Conservation (phyloP, 2,329 filamentous ascomycete species). For the Aspergillus arachidicola region DNA sequence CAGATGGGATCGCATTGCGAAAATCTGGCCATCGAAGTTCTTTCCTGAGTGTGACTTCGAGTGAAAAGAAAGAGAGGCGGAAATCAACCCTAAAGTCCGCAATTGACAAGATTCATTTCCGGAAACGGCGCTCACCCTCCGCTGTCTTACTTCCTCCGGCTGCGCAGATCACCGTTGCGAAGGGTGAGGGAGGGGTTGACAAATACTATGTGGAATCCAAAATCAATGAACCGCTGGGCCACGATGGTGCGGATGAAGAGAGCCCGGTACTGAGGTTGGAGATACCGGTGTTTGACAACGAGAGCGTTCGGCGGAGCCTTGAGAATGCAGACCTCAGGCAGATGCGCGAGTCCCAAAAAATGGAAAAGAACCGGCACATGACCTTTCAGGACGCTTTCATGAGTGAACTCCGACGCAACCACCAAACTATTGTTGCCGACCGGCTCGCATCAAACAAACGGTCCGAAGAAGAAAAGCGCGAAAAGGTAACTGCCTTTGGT, state of each 20-base stretch:
- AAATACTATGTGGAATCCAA: constrained; percentile 41
- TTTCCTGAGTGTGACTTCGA: constrained; percentile 30
- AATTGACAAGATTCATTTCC: constrained; percentile 40
- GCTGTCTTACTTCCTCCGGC: constrained; percentile 30
- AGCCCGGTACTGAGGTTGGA: constrained; percentile 30
- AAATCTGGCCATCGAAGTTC: constrained; percentile 27
- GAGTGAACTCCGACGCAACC: constrained; percentile 30
- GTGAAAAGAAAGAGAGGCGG: constrained; percentile 33
- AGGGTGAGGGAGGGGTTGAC: constrained; percentile 27
- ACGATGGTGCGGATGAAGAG: constrained; percentile 17
- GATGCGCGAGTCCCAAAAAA: constrained; percentile 34
- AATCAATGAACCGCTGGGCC: constrained; percentile 4
- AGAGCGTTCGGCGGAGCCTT: constrained; percentile 37
- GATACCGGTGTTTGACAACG: constrained; percentile 39
- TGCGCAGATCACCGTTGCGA: constrained; percentile 31
- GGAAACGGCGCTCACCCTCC: constrained; percentile 36
- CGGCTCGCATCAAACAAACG: constrained; percentile 32
- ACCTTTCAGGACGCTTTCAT: constrained; percentile 37
- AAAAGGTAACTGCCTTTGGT: constrained; percentile 34
- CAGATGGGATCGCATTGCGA: constrained; percentile 20
- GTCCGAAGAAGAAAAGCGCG: constrained; percentile 38
- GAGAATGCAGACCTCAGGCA: constrained; percentile 33
- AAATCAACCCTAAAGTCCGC: constrained; percentile 37
- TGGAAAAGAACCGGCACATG: constrained; percentile 35
- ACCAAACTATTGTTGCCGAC: constrained; percentile 34